phyloP scores from a whole-genome alignment of 2,329 filamentous ascomycete species.

The Hansfordia pulvinata region DNA sequence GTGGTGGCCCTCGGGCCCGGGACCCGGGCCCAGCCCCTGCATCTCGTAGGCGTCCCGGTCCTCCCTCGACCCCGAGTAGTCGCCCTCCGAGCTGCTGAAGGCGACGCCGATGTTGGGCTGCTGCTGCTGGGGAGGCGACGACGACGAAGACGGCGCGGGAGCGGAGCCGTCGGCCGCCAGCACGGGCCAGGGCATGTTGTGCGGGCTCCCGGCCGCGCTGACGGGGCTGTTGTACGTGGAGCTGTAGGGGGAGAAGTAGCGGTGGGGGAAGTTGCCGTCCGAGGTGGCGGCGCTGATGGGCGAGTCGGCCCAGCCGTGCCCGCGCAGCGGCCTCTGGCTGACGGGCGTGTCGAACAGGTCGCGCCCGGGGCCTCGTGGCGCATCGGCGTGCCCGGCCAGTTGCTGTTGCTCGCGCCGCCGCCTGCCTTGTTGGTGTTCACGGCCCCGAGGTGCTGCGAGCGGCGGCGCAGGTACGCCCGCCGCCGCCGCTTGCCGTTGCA shows the following conservation, averaged over 20 bases:
- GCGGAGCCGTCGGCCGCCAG: too few relatives aligned
- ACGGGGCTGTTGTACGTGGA: slow-evolving; percentile 47
- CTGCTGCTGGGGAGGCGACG: slow-evolving; percentile 15
- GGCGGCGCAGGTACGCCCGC: slow-evolving; percentile 32
- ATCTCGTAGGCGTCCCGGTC: too few relatives aligned
- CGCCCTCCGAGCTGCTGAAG: slow-evolving; percentile 18
- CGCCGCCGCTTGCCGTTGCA: slow-evolving; percentile 42
- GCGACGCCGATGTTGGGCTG: slow-evolving; percentile 27
- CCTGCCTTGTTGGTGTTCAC: slow-evolving; percentile 24
- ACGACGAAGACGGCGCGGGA: too few relatives aligned
- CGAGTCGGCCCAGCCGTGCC: slow-evolving; percentile 42
- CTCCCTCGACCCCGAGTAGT: slow-evolving; percentile 11
- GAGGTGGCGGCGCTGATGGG: slow-evolving; percentile 26
- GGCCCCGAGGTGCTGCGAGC: slow-evolving; percentile 26
- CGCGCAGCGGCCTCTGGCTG: slow-evolving; percentile 36
- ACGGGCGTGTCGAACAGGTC: slow-evolving; percentile 37
- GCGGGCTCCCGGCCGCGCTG: slow-evolving; percentile 23
- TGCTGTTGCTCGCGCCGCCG: slow-evolving; percentile 24
- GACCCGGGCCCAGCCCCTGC: too few relatives aligned
- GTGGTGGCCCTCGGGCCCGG: too few relatives aligned
- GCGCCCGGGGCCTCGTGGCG: slow-evolving; percentile 11
- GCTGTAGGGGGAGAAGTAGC: slow-evolving; percentile 45
- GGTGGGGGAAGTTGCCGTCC: slow-evolving; percentile 11
- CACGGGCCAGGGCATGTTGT: slow-evolving; percentile 22
- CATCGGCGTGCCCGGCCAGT: slow-evolving; percentile 27